Evolutionary conservation across 768 basidiomycete species (phyloP).

Genomic region (Glaciozyma martinii): DNA sequence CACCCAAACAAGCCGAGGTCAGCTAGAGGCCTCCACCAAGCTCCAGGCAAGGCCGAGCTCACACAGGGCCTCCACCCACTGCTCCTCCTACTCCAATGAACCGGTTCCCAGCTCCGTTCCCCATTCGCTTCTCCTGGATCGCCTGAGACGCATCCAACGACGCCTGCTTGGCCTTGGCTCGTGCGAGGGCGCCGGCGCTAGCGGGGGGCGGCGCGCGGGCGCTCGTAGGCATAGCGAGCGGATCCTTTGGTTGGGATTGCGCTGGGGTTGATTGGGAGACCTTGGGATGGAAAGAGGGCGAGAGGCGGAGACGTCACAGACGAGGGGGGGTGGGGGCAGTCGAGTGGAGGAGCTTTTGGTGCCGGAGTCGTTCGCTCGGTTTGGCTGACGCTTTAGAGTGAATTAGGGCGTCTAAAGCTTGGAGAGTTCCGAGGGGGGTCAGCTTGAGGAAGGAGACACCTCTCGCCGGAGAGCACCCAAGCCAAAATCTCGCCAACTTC

Average conservation of each 20-base stretch:
- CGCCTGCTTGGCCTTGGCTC: constrained; percentile 26
- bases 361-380: no score
- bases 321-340: neutral
- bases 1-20: no score
- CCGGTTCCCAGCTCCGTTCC: constrained; percentile 4
- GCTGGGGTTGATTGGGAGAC: neutral
- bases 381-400: no score
- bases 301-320: neutral
- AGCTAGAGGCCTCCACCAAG: no score
- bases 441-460: no score
- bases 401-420: no score
- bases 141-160: constrained; percentile 18
- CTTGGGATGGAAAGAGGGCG: neutral
- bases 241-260: neutral
- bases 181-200: constrained; percentile 12
- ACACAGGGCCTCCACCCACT: constrained; percentile 26
- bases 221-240: constrained; percentile 8
- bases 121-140: constrained; percentile 12
- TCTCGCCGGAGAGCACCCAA: no score
- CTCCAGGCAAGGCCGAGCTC: neutral
- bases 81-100: constrained; percentile 24
- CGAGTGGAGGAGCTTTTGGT: neutral
- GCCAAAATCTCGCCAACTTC: no score
- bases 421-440: no score
- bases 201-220: constrained; percentile 18